Conservation (phyloP, 2,329 filamentous ascomycete species). For the Aspergillus alliaceus region DNA sequence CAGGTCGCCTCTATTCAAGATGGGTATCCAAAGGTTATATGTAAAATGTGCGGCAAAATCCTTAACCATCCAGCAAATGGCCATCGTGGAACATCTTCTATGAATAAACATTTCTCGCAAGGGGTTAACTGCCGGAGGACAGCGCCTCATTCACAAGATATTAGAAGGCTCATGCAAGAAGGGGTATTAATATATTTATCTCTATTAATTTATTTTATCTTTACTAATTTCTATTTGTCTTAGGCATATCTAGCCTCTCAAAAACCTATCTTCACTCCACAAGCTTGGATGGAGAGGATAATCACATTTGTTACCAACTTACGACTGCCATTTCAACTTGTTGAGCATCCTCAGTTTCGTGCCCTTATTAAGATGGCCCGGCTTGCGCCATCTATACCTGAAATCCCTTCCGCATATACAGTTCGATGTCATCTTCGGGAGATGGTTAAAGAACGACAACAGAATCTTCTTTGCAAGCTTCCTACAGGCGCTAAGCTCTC, state of each 20-base stretch:
- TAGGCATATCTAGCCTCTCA: neutral
- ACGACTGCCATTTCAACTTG: neutral
- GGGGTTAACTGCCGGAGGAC: conserved; percentile 1
- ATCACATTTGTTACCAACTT: neutral
- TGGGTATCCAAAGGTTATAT: neutral
- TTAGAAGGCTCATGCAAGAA: neutral
- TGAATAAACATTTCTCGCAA: neutral
- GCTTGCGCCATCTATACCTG: neutral
- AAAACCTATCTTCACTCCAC: neutral
- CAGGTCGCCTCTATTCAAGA: conserved; percentile 1
- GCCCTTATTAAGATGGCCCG: neutral
- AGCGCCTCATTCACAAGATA: neutral
- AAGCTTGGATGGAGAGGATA: neutral
- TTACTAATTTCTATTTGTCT: neutral
- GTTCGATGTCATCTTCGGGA: neutral
- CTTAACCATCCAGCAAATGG: neutral
- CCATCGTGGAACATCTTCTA: neutral
- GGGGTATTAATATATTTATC: neutral
- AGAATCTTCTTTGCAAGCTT: neutral
- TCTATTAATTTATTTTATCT: neutral
- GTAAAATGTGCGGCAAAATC: neutral
- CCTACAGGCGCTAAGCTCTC: neutral
- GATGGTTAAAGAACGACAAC: neutral
- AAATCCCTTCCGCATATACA: neutral
- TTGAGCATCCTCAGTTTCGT: neutral